These are phyloP conservation scores for Polytrichum commune DNA, from an alignment of 225 moss, liverwort and hornwort species.

Conservation along the genomic window DNA sequence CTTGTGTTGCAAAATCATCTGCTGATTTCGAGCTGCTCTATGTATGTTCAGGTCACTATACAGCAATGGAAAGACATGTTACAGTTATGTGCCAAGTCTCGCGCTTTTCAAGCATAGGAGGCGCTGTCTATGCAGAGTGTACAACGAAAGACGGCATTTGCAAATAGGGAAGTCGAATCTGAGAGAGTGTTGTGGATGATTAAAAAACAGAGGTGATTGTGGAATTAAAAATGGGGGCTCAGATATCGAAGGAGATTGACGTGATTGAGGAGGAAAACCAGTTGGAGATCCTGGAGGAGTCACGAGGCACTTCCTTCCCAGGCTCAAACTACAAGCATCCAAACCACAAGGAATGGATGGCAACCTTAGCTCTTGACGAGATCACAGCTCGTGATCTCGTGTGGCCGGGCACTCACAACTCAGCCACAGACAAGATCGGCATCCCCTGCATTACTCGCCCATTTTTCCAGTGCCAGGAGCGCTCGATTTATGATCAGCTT, in stretches of 20 bases:
- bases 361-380: constrained; percentile 35
- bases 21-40: too few species aligned
- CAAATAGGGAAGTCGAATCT: neutral
- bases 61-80: too few species aligned
- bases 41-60: too few species aligned
- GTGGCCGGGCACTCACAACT: constrained; percentile 96
- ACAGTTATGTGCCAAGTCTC: too few species aligned
- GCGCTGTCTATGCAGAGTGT: too few species aligned
- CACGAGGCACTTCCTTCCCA: constrained; percentile 43
- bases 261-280: constrained; percentile 44
- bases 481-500: constrained; percentile 87
- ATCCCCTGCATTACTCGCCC: constrained; percentile 64
- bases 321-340: constrained; percentile 47
- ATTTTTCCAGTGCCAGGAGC: constrained; percentile 47
- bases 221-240: constrained; percentile 52
- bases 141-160: too few species aligned
- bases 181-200: neutral
- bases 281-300: constrained; percentile 45
- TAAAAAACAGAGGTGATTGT: neutral
- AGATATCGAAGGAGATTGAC: constrained; percentile 47
- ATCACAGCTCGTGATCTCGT: constrained; percentile 44
- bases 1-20: too few species aligned
- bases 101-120: too few species aligned
- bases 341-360: constrained; percentile 86
- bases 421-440: constrained; percentile 79